Base-by-base conservation (phyloP, 768 basidiomycete species). In the Hericium coralloides region DNA sequence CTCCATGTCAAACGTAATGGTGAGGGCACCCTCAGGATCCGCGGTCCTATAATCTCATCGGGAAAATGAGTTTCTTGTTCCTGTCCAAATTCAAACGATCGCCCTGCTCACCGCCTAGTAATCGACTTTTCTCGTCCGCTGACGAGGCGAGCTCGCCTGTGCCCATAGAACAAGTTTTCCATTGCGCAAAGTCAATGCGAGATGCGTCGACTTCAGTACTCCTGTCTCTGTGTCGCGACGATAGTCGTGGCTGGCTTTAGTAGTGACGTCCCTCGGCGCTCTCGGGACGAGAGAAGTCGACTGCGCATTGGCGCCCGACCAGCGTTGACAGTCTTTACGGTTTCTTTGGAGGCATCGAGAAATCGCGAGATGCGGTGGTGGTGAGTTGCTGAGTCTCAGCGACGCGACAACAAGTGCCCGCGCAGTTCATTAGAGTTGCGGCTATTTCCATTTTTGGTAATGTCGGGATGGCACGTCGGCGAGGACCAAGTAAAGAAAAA, bases 101-200 rank as follows among this genome's bases (percentile, higher is more conserved):
- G 58, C 38, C 39, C 23, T 37, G 69, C 73, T 58, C 65, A 87
- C 90, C 88, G 62, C 87, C 87, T 31, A 91, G 23, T 91, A 76
- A 67, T 89, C 87, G 31, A 92, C 65, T 91, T 91, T 69, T 91
- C 89, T 64, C 86, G 78, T 1, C 90, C 90, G 51, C 78, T 83
- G 60, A 73, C 49, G 79, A 68, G 49, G 83, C 67, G 48, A 89
- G 18, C 69, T 89, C 87, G 17, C 87, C 87, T 5, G 82, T 81
- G 43, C 89, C 88, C 54, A 76, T 77, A 26, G 85, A 76, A 12
- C 87, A 69, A 85, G 70, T 65, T 89, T 90, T 43, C 84, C 85
- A 64, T 89, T 86, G 60, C 89, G 80, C 60, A 91, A 70, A 55
- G 89, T 68, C 55, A 91, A 76, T 25, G 89, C 89, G 45, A 84